Conservation (phyloP, 2,329 filamentous ascomycete genomes). For the Venturia aucupariae region DNA sequence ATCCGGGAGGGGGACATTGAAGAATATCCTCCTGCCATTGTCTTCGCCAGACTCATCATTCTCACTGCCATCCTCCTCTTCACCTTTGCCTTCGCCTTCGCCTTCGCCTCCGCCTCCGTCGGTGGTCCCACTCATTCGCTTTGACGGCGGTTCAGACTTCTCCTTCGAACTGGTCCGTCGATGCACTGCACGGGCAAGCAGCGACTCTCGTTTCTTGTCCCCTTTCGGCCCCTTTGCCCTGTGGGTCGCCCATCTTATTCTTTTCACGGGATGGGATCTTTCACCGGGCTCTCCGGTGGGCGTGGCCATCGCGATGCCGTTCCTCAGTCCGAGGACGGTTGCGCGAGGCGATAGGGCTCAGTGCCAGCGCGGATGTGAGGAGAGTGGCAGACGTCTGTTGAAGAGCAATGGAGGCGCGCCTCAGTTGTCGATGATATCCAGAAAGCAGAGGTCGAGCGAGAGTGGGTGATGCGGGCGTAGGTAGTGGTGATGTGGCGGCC, state of each 20-base stretch:
- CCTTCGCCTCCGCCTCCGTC: constrained; percentile 22
- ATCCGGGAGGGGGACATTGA: constrained; percentile 73
- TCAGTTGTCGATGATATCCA: not conserved
- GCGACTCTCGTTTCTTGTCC: constrained; percentile 68
- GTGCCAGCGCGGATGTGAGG: not conserved
- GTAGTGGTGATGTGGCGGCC: not conserved
- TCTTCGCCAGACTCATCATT: constrained; percentile 19
- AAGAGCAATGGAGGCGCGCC: not conserved
- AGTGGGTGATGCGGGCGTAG: not conserved
- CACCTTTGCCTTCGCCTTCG: constrained; percentile 27
- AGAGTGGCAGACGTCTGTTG: not conserved
- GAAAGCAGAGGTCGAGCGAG: not conserved
- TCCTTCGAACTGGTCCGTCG: constrained; percentile 43
- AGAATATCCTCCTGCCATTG: constrained; percentile 58
- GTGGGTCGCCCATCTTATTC: constrained; percentile 94
- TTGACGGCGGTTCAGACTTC: not conserved
- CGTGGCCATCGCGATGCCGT: constrained; percentile 12
- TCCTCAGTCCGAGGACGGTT: constrained; percentile 8
- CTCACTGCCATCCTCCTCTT: constrained; percentile 14
- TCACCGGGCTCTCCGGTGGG: constrained; percentile 34
- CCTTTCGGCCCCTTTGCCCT: constrained; percentile 69
- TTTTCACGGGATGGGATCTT: constrained; percentile 56
- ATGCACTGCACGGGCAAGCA: constrained; percentile 63
- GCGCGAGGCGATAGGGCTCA: constrained; percentile 6
- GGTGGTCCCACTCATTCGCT: constrained; percentile 8